Base-by-base conservation (phyloP, 2,329 filamentous ascomycete species). In the Botryotinia calthae region DNA sequence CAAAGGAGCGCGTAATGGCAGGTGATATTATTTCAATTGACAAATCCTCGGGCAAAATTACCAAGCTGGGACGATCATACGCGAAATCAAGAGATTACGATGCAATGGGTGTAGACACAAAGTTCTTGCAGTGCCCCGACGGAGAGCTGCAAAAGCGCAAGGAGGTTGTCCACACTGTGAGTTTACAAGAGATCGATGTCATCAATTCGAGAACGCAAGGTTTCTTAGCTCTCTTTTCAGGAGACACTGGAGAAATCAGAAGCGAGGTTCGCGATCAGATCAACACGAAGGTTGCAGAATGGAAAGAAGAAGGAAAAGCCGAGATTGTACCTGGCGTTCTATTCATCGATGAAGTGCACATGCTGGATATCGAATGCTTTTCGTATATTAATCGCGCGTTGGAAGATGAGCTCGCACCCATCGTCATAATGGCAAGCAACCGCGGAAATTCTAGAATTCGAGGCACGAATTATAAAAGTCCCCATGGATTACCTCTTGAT, bases 341-440 rank as follows among this genome's bases (percentile, higher is more conserved):
- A 12, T 99, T 99, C 86, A 97, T 99, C 80, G 96, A 99, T 80
- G 96, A 99, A 85, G 95, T 99, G 8, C 96, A 99, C 86, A 98
- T 99, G 95, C 92, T 99, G 73, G 96, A 99, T 82, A 98, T 98
- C 76, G 96, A 99, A 83, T 98, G 95, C 85, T 99, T 97, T 86
- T 97, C 94, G 62, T 99, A 97, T 86, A 92, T 99, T 86, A 99
- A 99, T 86, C 93, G 96, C 70, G 96, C 96, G 0, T 87, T 99
- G 62, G 96, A 99, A 84, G 94, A 95, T 74, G 94, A 98, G 79
- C 88, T 99, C 46, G 94, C 96, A 1, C 96, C 96, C 56, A 95
- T 99, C 76, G 95, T 99, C 82, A 99, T 99, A 84, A 99, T 99
- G 96, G 96, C 96, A 71, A 97, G 93, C 87, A 99, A 99, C 85